phyloP scores from a whole-genome alignment of 257 asterid genomes.

The Marsdenia floribunda region DNA sequence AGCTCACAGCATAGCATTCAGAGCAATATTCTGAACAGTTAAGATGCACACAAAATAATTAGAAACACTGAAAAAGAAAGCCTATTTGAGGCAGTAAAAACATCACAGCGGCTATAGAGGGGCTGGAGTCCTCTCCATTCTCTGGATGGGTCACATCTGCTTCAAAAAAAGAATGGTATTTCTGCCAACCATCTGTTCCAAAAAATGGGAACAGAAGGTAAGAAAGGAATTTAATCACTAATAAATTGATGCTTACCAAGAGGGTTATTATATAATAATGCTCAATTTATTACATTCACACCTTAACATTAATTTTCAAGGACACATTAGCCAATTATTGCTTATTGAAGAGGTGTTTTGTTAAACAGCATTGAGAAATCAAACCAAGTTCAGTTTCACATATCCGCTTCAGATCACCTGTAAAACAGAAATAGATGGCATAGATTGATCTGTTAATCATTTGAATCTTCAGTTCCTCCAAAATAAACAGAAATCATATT shows the following conservation, averaged over 20 bases:
- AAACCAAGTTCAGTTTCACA: constrained; percentile 97
- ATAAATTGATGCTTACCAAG: background rate
- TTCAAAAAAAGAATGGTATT: constrained; percentile 85
- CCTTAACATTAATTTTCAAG: constrained; percentile 96
- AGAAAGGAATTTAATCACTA: background rate
- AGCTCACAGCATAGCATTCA: background rate
- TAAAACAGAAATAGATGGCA: background rate
- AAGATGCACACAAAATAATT: background rate
- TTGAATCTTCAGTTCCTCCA: background rate
- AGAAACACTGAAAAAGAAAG: background rate
- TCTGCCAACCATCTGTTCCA: constrained; percentile 95
- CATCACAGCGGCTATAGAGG: constrained; percentile 96
- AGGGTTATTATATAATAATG: background rate
- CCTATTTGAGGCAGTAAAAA: constrained; percentile 3
- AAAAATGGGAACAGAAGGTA: constrained; percentile 1
- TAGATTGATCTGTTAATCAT: background rate
- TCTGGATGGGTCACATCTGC: constrained; percentile 99
- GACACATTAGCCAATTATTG: constrained; percentile 98
- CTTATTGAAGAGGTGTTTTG: constrained; percentile 92
- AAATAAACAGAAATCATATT: background rate
- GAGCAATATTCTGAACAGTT: constrained; percentile 14
- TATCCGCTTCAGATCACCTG: constrained; percentile 93
- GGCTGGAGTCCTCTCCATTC: constrained; percentile 98
- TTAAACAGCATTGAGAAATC: constrained; percentile 92
- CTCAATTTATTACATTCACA: constrained; percentile 4